Evolutionary conservation across 345 rosid species (phyloP).

Genomic region (Ceriops tagal): DNA sequence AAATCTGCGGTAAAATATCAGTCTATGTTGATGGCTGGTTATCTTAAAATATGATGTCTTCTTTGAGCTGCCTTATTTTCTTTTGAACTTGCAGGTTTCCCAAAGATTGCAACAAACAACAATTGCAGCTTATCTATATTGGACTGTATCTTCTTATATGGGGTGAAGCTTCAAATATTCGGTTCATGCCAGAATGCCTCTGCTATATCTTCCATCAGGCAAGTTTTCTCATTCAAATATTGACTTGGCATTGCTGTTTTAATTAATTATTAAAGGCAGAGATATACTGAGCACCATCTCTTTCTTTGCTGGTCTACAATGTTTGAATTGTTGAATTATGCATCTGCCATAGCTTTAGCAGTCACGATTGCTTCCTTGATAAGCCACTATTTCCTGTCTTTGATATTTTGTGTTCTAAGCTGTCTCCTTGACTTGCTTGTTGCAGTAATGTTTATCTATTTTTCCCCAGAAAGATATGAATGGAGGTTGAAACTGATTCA

Average conservation of each 20-base stretch:
- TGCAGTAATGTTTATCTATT: background rate
- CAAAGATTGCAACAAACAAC: conserved; percentile 41
- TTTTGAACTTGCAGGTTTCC: conserved; percentile 53
- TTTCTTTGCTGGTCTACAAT: no score
- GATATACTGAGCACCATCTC: background rate
- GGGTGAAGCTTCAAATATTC: conserved; percentile 99
- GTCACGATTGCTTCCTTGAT: no score
- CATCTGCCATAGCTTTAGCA: no score
- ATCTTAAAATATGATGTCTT: background rate
- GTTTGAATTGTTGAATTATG: no score
- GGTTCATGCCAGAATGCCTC: conserved; percentile 99
- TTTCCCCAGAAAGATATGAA: conserved; percentile 2
- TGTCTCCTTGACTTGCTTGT: background rate
- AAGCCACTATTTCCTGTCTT: no score
- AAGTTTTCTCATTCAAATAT: conserved; percentile 20
- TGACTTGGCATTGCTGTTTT: background rate
- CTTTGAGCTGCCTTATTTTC: conserved; percentile 9
- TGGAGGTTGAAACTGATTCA: background rate
- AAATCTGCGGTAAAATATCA: conserved; percentile 44
- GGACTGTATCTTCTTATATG: conserved; percentile 91
- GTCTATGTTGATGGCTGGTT: background rate
- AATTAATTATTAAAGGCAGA: conserved; percentile 10
- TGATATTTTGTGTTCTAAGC: no score
- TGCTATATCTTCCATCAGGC: conserved; percentile 97
- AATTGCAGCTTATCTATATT: conserved; percentile 67